These are phyloP conservation scores for Pseudopithomyces chartarum DNA, from an alignment of 2,329 filamentous ascomycete species.

Conservation along the genomic window DNA sequence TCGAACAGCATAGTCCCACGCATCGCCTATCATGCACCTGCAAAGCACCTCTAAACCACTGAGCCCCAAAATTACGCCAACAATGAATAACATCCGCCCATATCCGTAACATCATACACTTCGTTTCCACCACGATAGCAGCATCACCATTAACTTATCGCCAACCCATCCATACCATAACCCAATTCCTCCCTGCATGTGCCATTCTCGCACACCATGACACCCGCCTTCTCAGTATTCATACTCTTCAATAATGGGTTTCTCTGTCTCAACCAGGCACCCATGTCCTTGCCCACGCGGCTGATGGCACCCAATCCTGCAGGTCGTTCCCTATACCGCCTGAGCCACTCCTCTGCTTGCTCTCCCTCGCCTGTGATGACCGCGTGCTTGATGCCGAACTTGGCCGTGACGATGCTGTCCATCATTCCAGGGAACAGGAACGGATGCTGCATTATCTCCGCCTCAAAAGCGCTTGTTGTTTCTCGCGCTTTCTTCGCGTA, in stretches of 20 bases:
- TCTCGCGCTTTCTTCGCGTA: slow-evolving; percentile 71
- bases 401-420: slow-evolving; percentile 73
- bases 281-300: slow-evolving; percentile 38
- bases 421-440: slow-evolving; percentile 88
- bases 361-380: slow-evolving; percentile 59
- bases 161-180: slow-evolving; percentile 35
- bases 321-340: slow-evolving; percentile 48
- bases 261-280: slow-evolving; percentile 57
- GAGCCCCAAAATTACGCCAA: not conserved
- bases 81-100: not conserved
- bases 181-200: slow-evolving; percentile 51
- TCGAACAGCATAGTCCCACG: not conserved
- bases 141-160: slow-evolving; percentile 4
- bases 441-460: slow-evolving; percentile 89
- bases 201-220: slow-evolving; percentile 46
- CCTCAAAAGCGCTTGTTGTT: slow-evolving; percentile 84
- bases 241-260: slow-evolving; percentile 54
- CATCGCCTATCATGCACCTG: not conserved
- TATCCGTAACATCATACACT: not conserved
- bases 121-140: not conserved
- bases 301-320: slow-evolving; percentile 38
- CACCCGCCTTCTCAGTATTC: slow-evolving; percentile 42
- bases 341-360: slow-evolving; percentile 48
- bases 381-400: slow-evolving; percentile 69
- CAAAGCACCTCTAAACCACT: not conserved